Base-by-base conservation (phyloP, 768 basidiomycete genomes). In the Mycena sanguinolenta region DNA sequence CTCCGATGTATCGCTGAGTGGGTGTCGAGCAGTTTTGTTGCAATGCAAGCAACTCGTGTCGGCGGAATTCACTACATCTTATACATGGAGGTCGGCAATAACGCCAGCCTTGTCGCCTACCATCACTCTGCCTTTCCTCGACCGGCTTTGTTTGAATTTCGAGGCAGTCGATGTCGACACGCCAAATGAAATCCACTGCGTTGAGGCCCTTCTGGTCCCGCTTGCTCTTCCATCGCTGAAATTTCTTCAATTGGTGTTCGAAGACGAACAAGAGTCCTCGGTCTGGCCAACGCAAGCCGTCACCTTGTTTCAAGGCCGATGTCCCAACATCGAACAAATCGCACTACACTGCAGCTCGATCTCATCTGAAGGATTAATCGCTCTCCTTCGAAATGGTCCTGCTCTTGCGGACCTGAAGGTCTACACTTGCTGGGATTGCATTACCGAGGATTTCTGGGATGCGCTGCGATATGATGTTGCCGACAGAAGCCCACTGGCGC, bases 201-300 rank as follows among this genome's bases (percentile, higher is more conserved):
- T 63, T 23, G 61, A 49, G 32, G 67, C 55, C 0, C 63, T 69
- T 6, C 39, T 68, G 4, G 10, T 34, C 16, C 59, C 67, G 16
- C 67, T 68, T n/a, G 27, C 67, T 6, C 67, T 68, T 10, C 67
- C 67, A 10, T 55, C 54, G 34, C 44, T 63, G 3, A 63, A n/a
- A 36, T 63, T 17, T 12, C 30, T 69, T 6, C n/a, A 61, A 34
- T 16, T 65, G 28, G 17, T 17, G 21, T 59, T 70, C 19, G 16
- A 70, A 53, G 67, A 2, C 46, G 58, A 1, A 59, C 59, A 17
- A 39, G 58, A 1, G 36, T 6, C 36, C 8, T 38, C 36, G 36
- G 36, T 7, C 36, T n/a, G n/a, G n/a, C n/a, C n/a, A n/a, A n/a
- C n/a, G n/a, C n/a, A n/a, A n/a, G n/a, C n/a, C n/a, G n/a, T n/a